Evolutionary conservation across 169 alveolate genomes (phyloP), one percentile per base, ranked within the genome.

Genomic region (Plasmodium gallinaceum): DNA sequence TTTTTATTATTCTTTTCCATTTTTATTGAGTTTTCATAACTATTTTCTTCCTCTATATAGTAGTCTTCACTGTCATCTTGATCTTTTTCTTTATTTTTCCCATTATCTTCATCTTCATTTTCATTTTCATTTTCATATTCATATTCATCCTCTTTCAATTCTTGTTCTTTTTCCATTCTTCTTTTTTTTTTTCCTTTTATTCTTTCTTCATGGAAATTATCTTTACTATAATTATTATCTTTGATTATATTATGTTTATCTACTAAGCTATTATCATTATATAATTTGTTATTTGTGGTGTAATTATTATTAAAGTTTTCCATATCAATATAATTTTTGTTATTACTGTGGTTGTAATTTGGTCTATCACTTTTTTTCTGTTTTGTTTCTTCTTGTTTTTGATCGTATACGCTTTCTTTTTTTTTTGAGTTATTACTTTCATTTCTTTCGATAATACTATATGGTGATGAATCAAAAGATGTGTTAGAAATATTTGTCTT

Each of bases 371-470:
- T n/a, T 42, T 58, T 54, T 68, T 20, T 18, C 45, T 58, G 51
- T 48, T 76, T 76, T 39, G 76, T 18, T 24, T 52, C 83, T 61
- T 80, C 66, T 57, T 22, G 70, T 52, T 66, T 80, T 68, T 66
- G 72, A 45, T 61, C 45, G 20, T 80, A 65, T 12, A 12, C 54
- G 26, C 45, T 51, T 66, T 54, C 57, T 14, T 5, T 52, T 26
- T 42, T 39, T 24, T 54, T 65, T 16, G 72, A 65, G 9, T 58
- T 58, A 14, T 39, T 51, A 18, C 52, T 66, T 65, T 68, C 73
- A 22, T 45, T 61, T 52, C 57, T 43, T 57, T 52, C 64, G 43
- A 57, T 80, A 43, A 57, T 22, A 66, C 24, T 66, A 80, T 16
- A 69, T 39, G 73, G 66, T n/a, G 90, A 80, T 60, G 26, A 10